Conservation (phyloP, 2,329 filamentous ascomycete genomes). For the Fusarium acutatum region DNA sequence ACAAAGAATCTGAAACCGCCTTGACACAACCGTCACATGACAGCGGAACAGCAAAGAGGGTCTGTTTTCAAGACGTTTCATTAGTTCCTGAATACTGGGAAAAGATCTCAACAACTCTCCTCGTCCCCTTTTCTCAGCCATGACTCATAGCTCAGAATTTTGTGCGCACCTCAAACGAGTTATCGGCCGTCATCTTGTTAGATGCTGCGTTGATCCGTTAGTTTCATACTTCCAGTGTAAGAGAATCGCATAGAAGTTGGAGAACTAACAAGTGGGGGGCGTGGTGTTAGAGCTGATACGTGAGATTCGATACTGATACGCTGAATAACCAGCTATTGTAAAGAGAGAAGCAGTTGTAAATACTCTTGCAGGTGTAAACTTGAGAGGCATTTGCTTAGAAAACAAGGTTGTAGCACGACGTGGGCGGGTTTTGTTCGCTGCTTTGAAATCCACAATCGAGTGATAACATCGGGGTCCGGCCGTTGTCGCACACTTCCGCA, state of each 20-base stretch:
- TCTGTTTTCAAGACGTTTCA: constrained; percentile 63
- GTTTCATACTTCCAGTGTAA: constrained; percentile 38
- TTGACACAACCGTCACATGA: constrained; percentile 90
- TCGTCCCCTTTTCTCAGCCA: constrained; percentile 38
- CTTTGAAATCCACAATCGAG: constrained; percentile 47
- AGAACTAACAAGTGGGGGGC: constrained; percentile 36
- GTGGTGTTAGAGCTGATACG: constrained; percentile 30
- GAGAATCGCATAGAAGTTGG: constrained; percentile 24
- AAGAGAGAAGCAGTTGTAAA: constrained; percentile 43
- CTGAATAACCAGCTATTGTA: constrained; percentile 42
- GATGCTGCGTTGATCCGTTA: constrained; percentile 32
- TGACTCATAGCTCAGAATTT: constrained; percentile 35
- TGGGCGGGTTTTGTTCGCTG: constrained; percentile 34
- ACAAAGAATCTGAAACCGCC: constrained; percentile 81
- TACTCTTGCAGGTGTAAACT: constrained; percentile 39
- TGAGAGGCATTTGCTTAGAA: constrained; percentile 39
- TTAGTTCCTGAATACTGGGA: constrained; percentile 41
- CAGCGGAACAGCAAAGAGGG: constrained; percentile 93
- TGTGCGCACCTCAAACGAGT: constrained; percentile 56
- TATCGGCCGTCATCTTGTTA: constrained; percentile 54
- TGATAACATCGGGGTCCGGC: constrained; percentile 38
- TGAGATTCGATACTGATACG: constrained; percentile 41
- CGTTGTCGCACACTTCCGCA: constrained; percentile 14
- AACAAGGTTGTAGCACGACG: constrained; percentile 23
- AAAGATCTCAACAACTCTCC: constrained; percentile 26